Evolutionary conservation across 768 basidiomycete species (phyloP).

Genomic region (Austroboletus eburneus): DNA sequence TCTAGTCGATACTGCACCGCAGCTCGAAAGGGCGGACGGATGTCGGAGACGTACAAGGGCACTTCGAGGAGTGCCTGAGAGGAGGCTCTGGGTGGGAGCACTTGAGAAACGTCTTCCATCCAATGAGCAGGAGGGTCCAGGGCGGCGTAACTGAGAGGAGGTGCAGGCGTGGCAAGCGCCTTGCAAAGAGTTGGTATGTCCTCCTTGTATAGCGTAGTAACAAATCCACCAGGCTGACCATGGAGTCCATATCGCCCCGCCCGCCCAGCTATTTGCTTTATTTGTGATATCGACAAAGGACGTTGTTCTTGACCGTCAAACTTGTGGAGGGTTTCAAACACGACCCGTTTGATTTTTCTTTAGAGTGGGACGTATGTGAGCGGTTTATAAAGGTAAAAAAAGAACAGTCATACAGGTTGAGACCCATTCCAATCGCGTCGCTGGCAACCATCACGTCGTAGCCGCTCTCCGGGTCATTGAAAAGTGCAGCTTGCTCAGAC

Average conservation of each 20-base stretch:
- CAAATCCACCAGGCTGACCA: conserved; percentile 53
- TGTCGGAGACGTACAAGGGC: conserved; percentile 42
- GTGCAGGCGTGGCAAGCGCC: conserved; percentile 50
- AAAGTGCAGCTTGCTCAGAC: conserved; percentile 86
- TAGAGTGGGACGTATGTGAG: background rate
- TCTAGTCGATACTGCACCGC: conserved; percentile 20
- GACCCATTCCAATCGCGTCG: conserved; percentile 96
- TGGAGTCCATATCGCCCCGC: conserved; percentile 86
- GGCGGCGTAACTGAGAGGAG: conserved; percentile 49
- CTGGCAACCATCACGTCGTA: conserved; percentile 90
- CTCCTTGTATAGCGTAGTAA: conserved; percentile 61
- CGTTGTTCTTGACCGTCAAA: conserved; percentile 46
- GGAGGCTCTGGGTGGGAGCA: conserved; percentile 42
- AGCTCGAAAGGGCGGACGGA: conserved; percentile 44
- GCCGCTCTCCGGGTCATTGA: conserved; percentile 81
- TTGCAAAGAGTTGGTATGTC: conserved; percentile 60
- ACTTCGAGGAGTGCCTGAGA: conserved; percentile 47
- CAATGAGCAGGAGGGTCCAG: conserved; percentile 32
- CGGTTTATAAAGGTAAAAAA: background rate
- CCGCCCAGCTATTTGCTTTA: conserved; percentile 93
- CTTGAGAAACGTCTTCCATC: conserved; percentile 29
- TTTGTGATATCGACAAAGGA: conserved; percentile 63
- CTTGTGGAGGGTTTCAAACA: conserved; percentile 72
- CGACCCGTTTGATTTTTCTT: conserved; percentile 88
- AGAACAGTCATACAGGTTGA: conserved; percentile 72